A percentile compares a stretch with the other conserved stretches of the same genome.
These are phyloP conservation scores for Polyplosphaeria fusca DNA, from an alignment of 495 filamentous ascomycete species.

Conservation along the genomic window DNA sequence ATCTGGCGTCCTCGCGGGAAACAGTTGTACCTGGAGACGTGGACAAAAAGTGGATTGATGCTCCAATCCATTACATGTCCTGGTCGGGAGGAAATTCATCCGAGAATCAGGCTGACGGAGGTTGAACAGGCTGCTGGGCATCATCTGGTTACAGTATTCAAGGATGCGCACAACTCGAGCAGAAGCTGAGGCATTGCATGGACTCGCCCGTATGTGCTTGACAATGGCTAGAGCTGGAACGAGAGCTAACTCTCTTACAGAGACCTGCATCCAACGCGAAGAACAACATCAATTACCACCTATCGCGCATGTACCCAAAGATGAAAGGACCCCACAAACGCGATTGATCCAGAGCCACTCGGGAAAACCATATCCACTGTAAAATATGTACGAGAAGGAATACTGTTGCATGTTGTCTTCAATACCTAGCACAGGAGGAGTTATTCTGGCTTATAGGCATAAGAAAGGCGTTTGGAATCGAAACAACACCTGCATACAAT, in stretches of 20 bases:
- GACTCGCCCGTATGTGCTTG: conserved; percentile 67
- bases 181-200: conserved; percentile 87
- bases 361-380: too few species aligned
- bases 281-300: conserved; percentile 94
- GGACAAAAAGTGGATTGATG: neutral
- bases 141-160: conserved; percentile 70
- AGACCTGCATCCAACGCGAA: conserved; percentile 62
- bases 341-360: too few species aligned
- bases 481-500: neutral
- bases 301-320: conserved; percentile 79
- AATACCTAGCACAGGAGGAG: too few species aligned
- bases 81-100: too few species aligned
- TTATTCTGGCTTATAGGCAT: too few species aligned
- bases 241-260: too few species aligned
- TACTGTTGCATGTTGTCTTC: too few species aligned
- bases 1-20: neutral
- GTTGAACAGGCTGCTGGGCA: conserved; percentile 80
- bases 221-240: too few species aligned
- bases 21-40: too few species aligned
- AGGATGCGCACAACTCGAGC: conserved; percentile 77
- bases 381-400: too few species aligned
- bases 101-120: conserved; percentile 15
- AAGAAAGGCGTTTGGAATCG: too few species aligned
- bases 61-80: too few species aligned
- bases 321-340: conserved; percentile 71